Evolutionary conservation across 169 alveolate species (phyloP).

Genomic region (Perkinsus marinus): DNA sequence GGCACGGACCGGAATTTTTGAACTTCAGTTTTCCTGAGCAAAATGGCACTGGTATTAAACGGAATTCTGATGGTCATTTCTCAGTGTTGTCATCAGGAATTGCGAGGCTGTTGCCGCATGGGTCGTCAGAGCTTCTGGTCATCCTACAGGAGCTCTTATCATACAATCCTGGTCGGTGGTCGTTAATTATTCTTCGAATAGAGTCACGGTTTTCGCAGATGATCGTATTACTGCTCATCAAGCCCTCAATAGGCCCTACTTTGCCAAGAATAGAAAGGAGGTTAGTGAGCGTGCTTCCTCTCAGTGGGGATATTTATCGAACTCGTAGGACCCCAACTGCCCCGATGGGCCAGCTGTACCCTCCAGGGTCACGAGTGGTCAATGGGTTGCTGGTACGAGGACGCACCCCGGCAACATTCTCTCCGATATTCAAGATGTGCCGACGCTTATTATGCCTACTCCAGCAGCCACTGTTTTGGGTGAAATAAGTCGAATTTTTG

Average conservation of each 20-base stretch:
- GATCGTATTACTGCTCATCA: background rate
- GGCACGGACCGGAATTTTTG: constrained; percentile 39
- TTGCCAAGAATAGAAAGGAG: background rate
- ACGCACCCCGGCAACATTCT: background rate
- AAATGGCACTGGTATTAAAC: constrained; percentile 44
- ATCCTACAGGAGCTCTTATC: constrained; percentile 23
- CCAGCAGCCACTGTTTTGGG: background rate
- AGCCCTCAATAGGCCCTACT: background rate
- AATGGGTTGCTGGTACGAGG: background rate
- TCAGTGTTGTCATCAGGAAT: background rate
- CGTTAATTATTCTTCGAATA: background rate
- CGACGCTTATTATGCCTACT: background rate
- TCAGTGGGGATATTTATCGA: background rate
- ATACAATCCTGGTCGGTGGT: constrained; percentile 14
- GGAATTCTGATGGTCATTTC: too few relatives aligned
- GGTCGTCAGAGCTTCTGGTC: background rate
- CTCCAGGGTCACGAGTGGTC: background rate
- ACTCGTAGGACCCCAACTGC: background rate
- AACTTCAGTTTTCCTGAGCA: constrained; percentile 54
- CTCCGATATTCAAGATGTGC: background rate
- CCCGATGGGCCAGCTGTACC: background rate
- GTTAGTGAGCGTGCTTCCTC: background rate
- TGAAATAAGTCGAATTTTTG: too few relatives aligned
- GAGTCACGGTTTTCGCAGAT: constrained; percentile 27
- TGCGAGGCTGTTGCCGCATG: background rate